Percentiles rank a stretch among this genome's conserved stretches.
phyloP scores from a whole-genome alignment of 2,329 filamentous ascomycete genomes.

The Aspergillus cejpii region DNA sequence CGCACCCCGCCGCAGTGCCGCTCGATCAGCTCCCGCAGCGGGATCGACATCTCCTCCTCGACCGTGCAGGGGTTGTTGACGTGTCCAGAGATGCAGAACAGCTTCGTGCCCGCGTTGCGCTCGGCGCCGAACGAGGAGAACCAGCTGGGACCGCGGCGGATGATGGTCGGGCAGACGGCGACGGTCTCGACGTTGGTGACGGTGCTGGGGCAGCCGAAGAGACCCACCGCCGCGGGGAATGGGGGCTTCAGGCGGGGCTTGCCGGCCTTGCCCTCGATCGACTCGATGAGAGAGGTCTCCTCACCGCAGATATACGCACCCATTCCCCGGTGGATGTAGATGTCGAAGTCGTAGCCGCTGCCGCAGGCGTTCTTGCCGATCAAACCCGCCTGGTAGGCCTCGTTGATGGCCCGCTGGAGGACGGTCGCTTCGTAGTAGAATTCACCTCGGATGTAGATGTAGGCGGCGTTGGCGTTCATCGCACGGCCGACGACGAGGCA shows the following conservation, averaged over 20 bases:
- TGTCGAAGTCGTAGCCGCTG: constrained; percentile 95
- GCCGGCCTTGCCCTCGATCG: constrained; percentile 94
- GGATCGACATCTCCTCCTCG: constrained; percentile 99
- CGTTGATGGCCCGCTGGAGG: constrained; percentile 90
- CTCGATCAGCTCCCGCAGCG: constrained; percentile 90
- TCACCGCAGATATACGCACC: constrained; percentile 98
- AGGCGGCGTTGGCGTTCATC: constrained; percentile 98
- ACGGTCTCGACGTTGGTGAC: constrained; percentile 98
- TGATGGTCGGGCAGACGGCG: constrained; percentile 91
- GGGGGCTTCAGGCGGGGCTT: constrained; percentile 98
- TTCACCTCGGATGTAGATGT: constrained; percentile 99
- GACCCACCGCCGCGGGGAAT: constrained; percentile 92
- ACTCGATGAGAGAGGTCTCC: constrained; percentile 97
- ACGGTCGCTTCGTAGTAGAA: constrained; percentile 94
- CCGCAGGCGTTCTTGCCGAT: constrained; percentile 98
- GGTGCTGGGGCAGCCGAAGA: constrained; percentile 96
- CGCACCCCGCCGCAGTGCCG: constrained; percentile 96
- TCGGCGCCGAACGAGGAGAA: constrained; percentile 92
- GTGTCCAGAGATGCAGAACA: constrained; percentile 96
- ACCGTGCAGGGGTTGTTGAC: constrained; percentile 98
- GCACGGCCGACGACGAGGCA: constrained; percentile 92
- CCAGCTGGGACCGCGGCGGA: constrained; percentile 85
- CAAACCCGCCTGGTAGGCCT: constrained; percentile 87
- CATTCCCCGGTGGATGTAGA: constrained; percentile 92
- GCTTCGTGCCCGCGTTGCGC: constrained; percentile 93